These are phyloP conservation scores for Arthrobotrys megalospora DNA, from an alignment of 2,329 filamentous ascomycete genomes.

Conservation along the genomic window DNA sequence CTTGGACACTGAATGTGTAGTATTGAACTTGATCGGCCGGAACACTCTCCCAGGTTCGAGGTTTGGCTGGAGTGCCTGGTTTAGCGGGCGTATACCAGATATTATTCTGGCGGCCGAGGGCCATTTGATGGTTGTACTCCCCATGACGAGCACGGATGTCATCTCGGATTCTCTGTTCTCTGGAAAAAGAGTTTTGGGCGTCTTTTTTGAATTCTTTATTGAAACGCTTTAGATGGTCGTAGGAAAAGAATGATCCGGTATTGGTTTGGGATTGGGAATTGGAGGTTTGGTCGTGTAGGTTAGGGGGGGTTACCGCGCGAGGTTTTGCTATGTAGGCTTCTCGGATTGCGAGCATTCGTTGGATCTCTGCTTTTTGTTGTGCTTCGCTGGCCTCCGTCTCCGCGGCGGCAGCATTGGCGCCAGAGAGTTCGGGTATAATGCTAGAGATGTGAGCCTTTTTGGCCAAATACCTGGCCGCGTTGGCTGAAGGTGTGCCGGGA, in stretches of 20 bases:
- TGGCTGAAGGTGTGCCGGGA: no score
- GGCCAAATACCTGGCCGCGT: background rate
- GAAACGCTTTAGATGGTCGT: background rate
- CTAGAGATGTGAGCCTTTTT: background rate
- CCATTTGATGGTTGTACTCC: background rate
- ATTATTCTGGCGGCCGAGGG: background rate
- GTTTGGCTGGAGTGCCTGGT: no score
- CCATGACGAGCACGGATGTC: conserved; percentile 6
- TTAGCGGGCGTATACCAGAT: conserved; percentile 15
- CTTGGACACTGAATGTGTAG: conserved; percentile 5
- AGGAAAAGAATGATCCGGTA: background rate
- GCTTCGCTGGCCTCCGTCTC: background rate
- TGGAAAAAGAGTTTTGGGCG: background rate
- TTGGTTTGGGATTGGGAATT: background rate
- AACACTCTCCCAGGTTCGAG: background rate
- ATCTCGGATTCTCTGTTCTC: conserved; percentile 1
- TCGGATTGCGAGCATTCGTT: background rate
- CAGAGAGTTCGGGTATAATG: background rate
- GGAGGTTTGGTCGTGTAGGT: background rate
- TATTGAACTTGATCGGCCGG: background rate
- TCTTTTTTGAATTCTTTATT: background rate
- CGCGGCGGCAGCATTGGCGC: background rate
- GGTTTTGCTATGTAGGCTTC: background rate
- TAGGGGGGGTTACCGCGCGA: background rate
- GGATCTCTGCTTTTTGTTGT: background rate